Evolutionary conservation across 2,329 filamentous ascomycete genomes (phyloP).

Genomic region (Cyphellophora attinorum): DNA sequence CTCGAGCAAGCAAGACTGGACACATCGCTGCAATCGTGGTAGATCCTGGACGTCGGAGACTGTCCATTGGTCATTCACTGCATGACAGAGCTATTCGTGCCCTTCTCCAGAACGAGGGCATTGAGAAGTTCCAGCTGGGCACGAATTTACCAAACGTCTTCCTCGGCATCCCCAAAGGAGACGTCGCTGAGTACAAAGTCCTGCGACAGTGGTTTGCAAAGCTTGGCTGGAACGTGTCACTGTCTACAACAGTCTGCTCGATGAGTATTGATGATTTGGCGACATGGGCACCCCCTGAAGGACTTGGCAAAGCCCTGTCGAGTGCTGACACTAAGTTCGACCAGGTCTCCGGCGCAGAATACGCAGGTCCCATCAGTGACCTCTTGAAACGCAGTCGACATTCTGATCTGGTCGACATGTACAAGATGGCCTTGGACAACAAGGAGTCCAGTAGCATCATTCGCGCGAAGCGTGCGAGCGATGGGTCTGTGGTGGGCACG

Average conservation of each 20-base stretch:
- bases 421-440: slow-evolving; percentile 64
- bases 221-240: slow-evolving; percentile 71
- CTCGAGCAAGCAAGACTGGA: slow-evolving; percentile 58
- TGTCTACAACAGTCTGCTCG: slow-evolving; percentile 56
- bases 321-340: slow-evolving; percentile 70
- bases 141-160: slow-evolving; percentile 76
- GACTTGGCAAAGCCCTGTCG: slow-evolving; percentile 63
- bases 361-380: slow-evolving; percentile 61
- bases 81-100: slow-evolving; percentile 76
- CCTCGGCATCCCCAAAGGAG: slow-evolving; percentile 67
- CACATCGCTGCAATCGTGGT: slow-evolving; percentile 83
- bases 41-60: slow-evolving; percentile 72
- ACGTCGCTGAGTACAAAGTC: slow-evolving; percentile 50
- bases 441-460: slow-evolving; percentile 70
- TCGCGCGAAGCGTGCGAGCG: slow-evolving; percentile 62
- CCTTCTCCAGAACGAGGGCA: slow-evolving; percentile 58
- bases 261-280: slow-evolving; percentile 65
- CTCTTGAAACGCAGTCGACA: slow-evolving; percentile 65
- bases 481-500: slow-evolving; percentile 62
- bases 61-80: slow-evolving; percentile 83
- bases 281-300: slow-evolving; percentile 66
- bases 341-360: slow-evolving; percentile 70
- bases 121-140: slow-evolving; percentile 75
- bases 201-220: slow-evolving; percentile 77
- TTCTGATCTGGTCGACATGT: slow-evolving; percentile 72